These are phyloP conservation scores for Ascoidea rubescens DNA, from an alignment of 805 yeast species.

Conservation along the genomic window DNA sequence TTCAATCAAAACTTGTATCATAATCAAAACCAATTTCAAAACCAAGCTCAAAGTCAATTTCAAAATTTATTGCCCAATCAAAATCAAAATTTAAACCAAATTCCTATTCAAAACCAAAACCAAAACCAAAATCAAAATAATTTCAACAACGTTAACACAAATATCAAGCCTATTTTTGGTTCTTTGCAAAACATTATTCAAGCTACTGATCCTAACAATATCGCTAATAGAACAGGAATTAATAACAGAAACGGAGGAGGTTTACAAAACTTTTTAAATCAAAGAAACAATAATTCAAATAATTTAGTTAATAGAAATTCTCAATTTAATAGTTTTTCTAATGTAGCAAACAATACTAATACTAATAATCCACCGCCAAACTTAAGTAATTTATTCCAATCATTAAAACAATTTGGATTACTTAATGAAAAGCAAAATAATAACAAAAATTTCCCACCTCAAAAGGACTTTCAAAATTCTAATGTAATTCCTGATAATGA, in stretches of 20 bases:
- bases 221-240: too few species aligned
- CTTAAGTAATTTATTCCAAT: constrained; percentile 21
- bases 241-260: too few species aligned
- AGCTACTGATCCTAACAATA: too few species aligned
- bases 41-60: neutral
- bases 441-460: constrained; percentile 5
- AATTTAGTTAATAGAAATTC: too few species aligned
- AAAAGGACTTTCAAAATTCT: constrained; percentile 7
- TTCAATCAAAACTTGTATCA: neutral
- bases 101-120: too few species aligned
- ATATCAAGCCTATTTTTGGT: neutral
- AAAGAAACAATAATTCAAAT: too few species aligned
- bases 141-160: neutral
- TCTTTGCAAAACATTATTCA: too few species aligned
- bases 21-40: neutral
- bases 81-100: too few species aligned
- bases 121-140: neutral
- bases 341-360: neutral
- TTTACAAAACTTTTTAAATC: too few species aligned
- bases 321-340: too few species aligned
- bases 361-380: constrained; percentile 8
- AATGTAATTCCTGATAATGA: neutral
- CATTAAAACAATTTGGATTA: constrained; percentile 23
- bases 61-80: neutral
- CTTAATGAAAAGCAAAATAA: constrained; percentile 14